Evolutionary conservation across 306 rosid genomes (phyloP), one percentile per base, ranked within the genome.

Genomic region (Vachellia collinsii): DNA sequence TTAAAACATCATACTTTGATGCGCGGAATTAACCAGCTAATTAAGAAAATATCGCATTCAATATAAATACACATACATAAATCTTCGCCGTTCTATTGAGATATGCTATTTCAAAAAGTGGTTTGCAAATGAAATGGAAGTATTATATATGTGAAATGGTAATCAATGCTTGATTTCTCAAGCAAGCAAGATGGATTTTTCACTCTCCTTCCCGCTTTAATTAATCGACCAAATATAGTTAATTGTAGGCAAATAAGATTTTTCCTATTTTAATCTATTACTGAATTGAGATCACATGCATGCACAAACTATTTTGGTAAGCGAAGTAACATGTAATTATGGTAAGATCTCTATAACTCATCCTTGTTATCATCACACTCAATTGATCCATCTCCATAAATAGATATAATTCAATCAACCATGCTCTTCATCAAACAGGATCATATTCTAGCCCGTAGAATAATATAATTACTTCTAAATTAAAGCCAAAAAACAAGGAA

Each of bases 331-430:
- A 44, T 29, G 72, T 10, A 41, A 29, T 29, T 63, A 63, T 63
- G 50, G 78, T 20, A 37, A 54, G 37, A 61, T 61, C 37, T 29
- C 19, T 38, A 20, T 73, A 73, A 75, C 68, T 51, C 43, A n/a
- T 48, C 42, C 69, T 13, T 14, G 20, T 63, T 51, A 51, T 48
- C 17, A 36, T 65, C 23, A 65, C 16, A 41, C 6, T 14, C 12
- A 76, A 42, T 50, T 50, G n/a, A 51, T 14, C 36, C 61, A 29
- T 43, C 38, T 11, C 36, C 8, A 62, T 23, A 61, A 62, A 19
- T 25, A 62, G 19, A 43, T 76, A 62, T 48, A 36, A 20, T 65
- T 63, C 54, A 77, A 65, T 77, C 29, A 48, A 63, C 14, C 51
- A 64, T 56, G 63, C 25, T 20, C 63, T 4, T 20, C 38, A n/a